Evolutionary conservation across 371 early-diverging fungal species (phyloP), one percentile per base, ranked within the genome.

Genomic region (Quaeritorhiza haematococci): DNA sequence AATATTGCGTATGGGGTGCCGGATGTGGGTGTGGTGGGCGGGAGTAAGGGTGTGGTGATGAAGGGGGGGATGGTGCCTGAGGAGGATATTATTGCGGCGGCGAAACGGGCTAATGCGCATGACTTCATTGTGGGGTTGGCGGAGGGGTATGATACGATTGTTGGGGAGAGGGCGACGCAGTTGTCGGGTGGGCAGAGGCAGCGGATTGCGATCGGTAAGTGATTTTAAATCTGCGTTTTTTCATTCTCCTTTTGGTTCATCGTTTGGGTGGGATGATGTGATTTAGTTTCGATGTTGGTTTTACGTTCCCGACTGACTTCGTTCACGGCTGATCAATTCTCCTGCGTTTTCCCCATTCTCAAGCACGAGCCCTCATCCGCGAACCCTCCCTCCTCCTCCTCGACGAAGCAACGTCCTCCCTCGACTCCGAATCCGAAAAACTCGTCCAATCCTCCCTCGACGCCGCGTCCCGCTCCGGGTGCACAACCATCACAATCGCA

Each of bases 401-500:
- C 32, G 83, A 85, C 59, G 88, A 85, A 58, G 78, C 85, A 0
- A 84, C 88, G 10, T 70, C 77, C 17, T 76, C 81, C 8, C 58
- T 85, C 28, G 82, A 86, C 62, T 56, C 69, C 3, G 85, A 90
- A 62, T 85, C 87, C 33, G 98, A 99, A 70, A 84, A 83, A 56
- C 66, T 90, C 23, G 91, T 98, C 4, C 93, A 96, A 62, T 79
- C 80, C 38, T 94, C 93, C 0, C 69, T 98, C 33, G 89, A 91
- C 62, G 74, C 67, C 28, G 87, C 92, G 2, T 59, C 84, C 1
- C 64, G 80, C 49, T 79, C 85, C 45, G 76, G 75, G n/a, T 53
- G 79, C 43, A 82, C 79, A 0, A 79, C 79, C 10, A 54, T 82
- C 29, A 65, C 64, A 0, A 75, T 79, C 61, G 79, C 79, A 33